Base-by-base conservation (phyloP, 2,329 filamentous ascomycete species). In the Aspergillus bombycis region DNA sequence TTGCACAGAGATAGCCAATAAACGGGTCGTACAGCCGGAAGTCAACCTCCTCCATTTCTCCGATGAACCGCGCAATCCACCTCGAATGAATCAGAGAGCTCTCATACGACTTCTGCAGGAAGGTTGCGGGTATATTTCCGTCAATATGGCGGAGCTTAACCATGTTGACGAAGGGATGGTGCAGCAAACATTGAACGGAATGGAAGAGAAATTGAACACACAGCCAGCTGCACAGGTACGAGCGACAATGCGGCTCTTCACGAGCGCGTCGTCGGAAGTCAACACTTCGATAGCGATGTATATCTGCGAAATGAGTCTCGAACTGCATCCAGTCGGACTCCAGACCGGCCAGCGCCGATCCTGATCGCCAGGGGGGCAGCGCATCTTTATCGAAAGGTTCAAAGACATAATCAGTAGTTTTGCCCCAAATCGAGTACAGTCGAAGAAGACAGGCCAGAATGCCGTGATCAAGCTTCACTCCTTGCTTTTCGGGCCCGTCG, bases 311-410 rank as follows among this genome's bases (percentile, higher is more conserved):
- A 41, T 70, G 69, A 3, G 68, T 72, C 41, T 72, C 69, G 26
- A 72, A 72, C 19, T 72, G 64, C 63, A 72, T 61, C 71, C 71
- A 72, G 46, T 72, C 70, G 2, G 71, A 72, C 30, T 72, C 71
- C 1, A 72, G 62, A 9, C 65, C 62, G 8, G 70, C 67, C 16
- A 70, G 59, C 12, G 71, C 62, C 3, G 71, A 72, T 32, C 71
- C 70, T 7, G 68, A 65, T 45, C 70, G 69, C 71, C 70, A 72
- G 2, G 70, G 71, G 7, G 70, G 66, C 11, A 66, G 38, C 1
- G 63, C 38, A 38, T 59, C 62, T 21, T 65, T 64, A 1, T 62
- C 46, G 5, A 65, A 54, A 1, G 71, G 63, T 19, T 70, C 71
- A 26, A 72, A 72, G 2, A 72, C 66, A 56, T 69, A 72, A 23